Conservation (phyloP, 192 early-diverging fungal species). For the Borealophlyctis nickersoniae region DNA sequence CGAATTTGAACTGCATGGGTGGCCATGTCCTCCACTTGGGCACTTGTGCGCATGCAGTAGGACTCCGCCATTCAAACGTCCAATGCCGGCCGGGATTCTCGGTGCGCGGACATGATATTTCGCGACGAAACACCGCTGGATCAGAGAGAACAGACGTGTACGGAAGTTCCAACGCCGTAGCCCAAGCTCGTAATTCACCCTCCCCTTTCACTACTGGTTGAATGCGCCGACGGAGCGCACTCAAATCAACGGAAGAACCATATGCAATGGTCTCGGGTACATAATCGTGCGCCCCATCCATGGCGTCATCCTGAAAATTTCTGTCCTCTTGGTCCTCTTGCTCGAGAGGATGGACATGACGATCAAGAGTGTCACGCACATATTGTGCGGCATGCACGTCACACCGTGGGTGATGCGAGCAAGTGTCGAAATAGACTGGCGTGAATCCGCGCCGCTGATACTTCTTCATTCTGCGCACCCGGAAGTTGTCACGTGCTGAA, state of each 20-base stretch:
- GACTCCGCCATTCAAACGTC: background rate
- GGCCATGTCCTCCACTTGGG: too few relatives aligned
- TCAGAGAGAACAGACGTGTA: too few relatives aligned
- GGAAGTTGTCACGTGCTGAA: conserved; percentile 10
- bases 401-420: too few relatives aligned
- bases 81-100: background rate
- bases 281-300: background rate
- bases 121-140: background rate
- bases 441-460: conserved; percentile 26
- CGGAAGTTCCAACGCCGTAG: too few relatives aligned
- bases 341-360: too few relatives aligned
- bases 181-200: too few relatives aligned
- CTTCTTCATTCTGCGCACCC: conserved; percentile 23
- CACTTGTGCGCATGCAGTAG: too few relatives aligned
- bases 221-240: background rate
- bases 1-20: too few relatives aligned
- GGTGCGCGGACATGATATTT: background rate
- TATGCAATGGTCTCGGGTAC: background rate
- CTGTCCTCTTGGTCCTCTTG: too few relatives aligned
- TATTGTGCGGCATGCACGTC: too few relatives aligned
- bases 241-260: background rate
- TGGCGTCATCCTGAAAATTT: conserved; percentile 9
- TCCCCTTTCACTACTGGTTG: background rate
- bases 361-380: conserved; percentile 14
- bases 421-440: conserved; percentile 24